Evolutionary conservation across 2,329 filamentous ascomycete genomes (phyloP).

Genomic region (Verticillium nubilum): DNA sequence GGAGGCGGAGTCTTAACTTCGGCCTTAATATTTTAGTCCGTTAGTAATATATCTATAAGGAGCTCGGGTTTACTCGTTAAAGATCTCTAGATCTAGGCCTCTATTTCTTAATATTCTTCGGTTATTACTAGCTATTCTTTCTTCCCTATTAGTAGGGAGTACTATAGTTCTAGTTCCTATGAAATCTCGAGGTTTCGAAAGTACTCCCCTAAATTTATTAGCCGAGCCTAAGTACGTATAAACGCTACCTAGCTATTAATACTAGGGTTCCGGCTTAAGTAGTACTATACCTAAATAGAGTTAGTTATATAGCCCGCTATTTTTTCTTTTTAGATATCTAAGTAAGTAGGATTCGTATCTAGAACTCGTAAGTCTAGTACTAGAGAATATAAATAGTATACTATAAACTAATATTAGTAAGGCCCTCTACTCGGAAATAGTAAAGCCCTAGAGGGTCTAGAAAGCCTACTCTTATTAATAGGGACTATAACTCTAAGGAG

Average conservation of each 20-base stretch:
- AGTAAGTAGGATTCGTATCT: not conserved
- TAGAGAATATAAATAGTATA: not conserved
- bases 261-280: not conserved
- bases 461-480: not conserved
- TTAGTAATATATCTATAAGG: not conserved
- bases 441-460: too few species aligned
- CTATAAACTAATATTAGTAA: not conserved
- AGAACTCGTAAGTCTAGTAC: not conserved
- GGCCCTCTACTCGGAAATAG: too few species aligned
- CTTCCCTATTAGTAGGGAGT: not conserved
- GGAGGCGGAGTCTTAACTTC: not conserved
- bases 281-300: not conserved
- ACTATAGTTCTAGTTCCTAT: not conserved
- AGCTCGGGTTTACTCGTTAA: not conserved
- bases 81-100: not conserved
- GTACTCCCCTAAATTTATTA: not conserved
- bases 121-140: not conserved
- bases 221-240: not conserved
- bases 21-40: not conserved
- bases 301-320: not conserved
- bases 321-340: not conserved
- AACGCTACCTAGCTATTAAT: not conserved
- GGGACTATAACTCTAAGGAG: not conserved
- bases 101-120: not conserved
- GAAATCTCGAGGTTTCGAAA: not conserved